phyloP scores from a whole-genome alignment of 2,329 filamentous ascomycete genomes.

The Diaporthe velutina region DNA sequence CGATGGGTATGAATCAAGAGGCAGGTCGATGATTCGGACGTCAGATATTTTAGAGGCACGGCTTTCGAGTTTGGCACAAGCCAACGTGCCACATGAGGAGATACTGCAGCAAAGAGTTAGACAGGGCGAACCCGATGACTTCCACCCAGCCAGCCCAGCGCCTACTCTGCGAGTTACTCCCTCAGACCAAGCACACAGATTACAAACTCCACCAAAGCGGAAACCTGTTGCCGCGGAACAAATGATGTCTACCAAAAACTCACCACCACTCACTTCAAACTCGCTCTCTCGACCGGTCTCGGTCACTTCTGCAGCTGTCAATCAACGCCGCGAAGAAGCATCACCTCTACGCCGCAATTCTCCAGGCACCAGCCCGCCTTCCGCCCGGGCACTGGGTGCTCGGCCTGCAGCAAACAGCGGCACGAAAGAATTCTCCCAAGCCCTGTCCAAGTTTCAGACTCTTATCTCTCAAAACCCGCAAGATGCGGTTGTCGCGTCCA shows the following conservation, averaged over 20 bases:
- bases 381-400: not conserved
- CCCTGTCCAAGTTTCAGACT: not conserved
- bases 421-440: not conserved
- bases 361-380: not conserved
- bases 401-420: not conserved
- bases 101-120: not conserved
- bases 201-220: not conserved
- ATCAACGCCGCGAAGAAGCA: not conserved
- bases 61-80: not conserved
- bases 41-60: constrained; percentile 9
- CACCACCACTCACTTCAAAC: not conserved
- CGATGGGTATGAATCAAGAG: not conserved
- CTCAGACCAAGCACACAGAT: not conserved
- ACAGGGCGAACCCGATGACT: no score
- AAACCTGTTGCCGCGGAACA: not conserved
- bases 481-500: not conserved
- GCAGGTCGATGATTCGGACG: constrained; percentile 14
- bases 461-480: not conserved
- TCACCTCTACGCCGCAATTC: not conserved
- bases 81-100: not conserved
- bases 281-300: not conserved
- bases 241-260: not conserved
- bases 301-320: not conserved
- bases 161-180: not conserved
- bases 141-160: not conserved